A percentile compares a stretch with the other conserved stretches of the same genome.
These are phyloP conservation scores for Jatropha podagrica DNA, from an alignment of 441 rosid species.

Conservation along the genomic window DNA sequence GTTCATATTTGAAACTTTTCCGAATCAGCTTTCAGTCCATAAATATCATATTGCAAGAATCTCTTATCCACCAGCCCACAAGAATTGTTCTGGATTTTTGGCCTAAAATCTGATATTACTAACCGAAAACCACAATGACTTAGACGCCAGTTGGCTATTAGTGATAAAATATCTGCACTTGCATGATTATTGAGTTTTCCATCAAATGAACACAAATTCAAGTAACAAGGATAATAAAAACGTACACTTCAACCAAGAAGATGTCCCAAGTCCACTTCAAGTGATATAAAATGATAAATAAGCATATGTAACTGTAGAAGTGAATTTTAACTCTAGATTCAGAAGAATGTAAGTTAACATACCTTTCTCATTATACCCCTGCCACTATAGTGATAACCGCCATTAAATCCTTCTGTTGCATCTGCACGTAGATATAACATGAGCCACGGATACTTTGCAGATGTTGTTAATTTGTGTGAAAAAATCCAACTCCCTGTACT, in stretches of 20 bases:
- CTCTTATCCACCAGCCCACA: no score
- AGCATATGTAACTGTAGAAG: conserved; percentile 7
- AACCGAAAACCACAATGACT: not conserved
- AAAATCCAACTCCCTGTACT: conserved; percentile 63
- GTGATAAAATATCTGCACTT: not conserved
- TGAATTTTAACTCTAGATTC: not conserved
- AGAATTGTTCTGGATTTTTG: no score
- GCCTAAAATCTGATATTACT: no score
- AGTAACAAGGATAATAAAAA: not conserved
- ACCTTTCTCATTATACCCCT: conserved; percentile 63
- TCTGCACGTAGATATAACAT: conserved; percentile 71
- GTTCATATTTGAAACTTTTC: no score
- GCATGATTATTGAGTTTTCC: not conserved
- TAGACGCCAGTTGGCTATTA: not conserved
- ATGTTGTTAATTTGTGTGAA: conserved; percentile 51
- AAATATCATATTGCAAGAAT: no score
- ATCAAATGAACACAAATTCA: not conserved
- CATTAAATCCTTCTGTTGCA: conserved; percentile 60
- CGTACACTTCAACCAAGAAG: not conserved
- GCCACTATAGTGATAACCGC: conserved; percentile 68
- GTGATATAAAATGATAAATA: not conserved
- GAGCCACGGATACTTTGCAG: conserved; percentile 61
- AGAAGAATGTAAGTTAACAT: conserved; percentile 21
- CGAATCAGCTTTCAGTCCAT: no score
- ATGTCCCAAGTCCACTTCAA: not conserved